Base-by-base conservation (phyloP, 495 filamentous ascomycete species). In the Lasiosphaeria ovina region DNA sequence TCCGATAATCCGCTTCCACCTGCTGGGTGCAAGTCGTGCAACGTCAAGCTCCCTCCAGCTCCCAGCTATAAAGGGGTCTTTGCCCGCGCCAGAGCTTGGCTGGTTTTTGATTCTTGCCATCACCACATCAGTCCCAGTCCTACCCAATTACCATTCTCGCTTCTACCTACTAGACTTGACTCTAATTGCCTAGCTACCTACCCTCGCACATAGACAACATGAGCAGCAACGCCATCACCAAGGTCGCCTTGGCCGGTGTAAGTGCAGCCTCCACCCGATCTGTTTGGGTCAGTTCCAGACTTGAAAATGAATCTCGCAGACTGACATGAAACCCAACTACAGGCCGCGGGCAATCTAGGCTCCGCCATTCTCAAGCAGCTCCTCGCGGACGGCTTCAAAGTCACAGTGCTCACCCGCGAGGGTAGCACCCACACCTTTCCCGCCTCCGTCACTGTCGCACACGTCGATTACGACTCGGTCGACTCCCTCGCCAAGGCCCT, bases 291-390 rank as follows among this genome's bases (percentile, higher is more conserved):
- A 24, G 35, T 34, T 24, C 47, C 3, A 50, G 17, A 50, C 24
- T 24, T 24, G 24, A 24, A 24, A 24, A 24, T 24, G 24, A 24
- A 24, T n/a, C 12, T 47, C 7, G 47, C 45, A 57, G 35, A 55
- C 54, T 55, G 10, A 55, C 54, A 10, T 12, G 34, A 3, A 9
- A 31, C 3, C 50, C n/a, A 9, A 31, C 0, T 47, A n/a, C 69
- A 81, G 80, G 80, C 76, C 14, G 73, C 72, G 3, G 85, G 85
- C 47, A 76, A 71, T 36, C 66, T 86, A 14, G 85, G 83, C 50
- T 59, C 70, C 4, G 63, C 78, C 4, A 66, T 84, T 16, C 64
- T 87, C 58, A 64, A 78, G 17, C 72, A 69, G 11, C 72, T 87
- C 14, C 62, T 83, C 45, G 65, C 73, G 1, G 73, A 76, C 3